Evolutionary conservation across 805 yeast species (phyloP).

Genomic region (Candida morakotiae): DNA sequence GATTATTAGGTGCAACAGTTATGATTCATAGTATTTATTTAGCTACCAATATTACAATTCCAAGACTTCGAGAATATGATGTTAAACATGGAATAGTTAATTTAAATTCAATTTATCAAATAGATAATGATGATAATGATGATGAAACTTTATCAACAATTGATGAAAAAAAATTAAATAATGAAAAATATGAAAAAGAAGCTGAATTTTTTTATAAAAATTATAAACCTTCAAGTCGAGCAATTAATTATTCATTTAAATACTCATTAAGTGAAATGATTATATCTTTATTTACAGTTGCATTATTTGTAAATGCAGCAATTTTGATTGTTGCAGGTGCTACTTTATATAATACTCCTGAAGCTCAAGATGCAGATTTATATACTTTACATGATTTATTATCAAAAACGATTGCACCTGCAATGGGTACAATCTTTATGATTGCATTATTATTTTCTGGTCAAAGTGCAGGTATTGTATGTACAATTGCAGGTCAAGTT

Average conservation of each 20-base stretch:
- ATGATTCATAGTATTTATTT: constrained; percentile 49
- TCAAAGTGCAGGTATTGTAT: constrained; percentile 86
- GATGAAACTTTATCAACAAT: too few species aligned
- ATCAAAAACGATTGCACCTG: constrained; percentile 56
- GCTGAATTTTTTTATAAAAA: constrained; percentile 29
- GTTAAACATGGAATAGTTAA: constrained; percentile 29
- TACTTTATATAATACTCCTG: constrained; percentile 65
- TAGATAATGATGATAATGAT: too few species aligned
- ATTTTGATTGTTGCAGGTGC: constrained; percentile 81
- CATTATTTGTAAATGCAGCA: constrained; percentile 81
- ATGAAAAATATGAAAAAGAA: constrained; percentile 14
- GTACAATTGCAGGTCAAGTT: constrained; percentile 91
- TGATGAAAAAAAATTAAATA: constrained; percentile 9
- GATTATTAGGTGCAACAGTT: constrained; percentile 48
- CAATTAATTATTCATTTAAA: constrained; percentile 67
- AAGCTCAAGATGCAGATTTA: constrained; percentile 76
- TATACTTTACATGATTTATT: constrained; percentile 71
- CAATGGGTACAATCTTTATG: constrained; percentile 82
- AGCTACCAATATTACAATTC: constrained; percentile 48
- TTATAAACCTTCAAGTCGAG: constrained; percentile 69
- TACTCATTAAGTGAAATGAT: constrained; percentile 71
- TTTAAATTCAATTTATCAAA: constrained; percentile 13
- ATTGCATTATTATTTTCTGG: constrained; percentile 82
- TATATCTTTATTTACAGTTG: constrained; percentile 70
- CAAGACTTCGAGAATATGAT: constrained; percentile 44